These are phyloP conservation scores for Salvia rosmarinus DNA, from an alignment of 257 asterid species.

Conservation along the genomic window DNA sequence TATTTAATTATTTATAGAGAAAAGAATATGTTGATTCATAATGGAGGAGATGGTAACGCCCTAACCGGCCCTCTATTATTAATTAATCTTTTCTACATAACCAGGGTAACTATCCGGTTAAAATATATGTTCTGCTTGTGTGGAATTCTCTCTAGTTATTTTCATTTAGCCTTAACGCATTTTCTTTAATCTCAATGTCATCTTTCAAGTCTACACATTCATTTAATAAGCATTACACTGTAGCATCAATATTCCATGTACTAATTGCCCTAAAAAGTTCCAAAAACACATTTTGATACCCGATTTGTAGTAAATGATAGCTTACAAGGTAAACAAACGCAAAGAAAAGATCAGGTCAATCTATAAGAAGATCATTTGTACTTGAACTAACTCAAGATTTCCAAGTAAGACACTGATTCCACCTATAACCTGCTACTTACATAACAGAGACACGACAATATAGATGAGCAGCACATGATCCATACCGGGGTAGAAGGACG, in stretches of 20 bases:
- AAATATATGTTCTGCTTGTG: too few relatives aligned
- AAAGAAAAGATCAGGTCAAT: neutral
- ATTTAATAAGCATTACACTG: neutral
- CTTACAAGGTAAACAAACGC: neutral
- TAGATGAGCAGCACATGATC: slow-evolving; percentile 1
- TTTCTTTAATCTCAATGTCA: too few relatives aligned
- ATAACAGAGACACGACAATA: neutral
- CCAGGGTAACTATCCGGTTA: too few relatives aligned
- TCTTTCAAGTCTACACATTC: slow-evolving; percentile 3
- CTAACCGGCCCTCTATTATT: neutral
- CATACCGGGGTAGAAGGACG: slow-evolving; percentile 23
- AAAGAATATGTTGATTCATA: neutral
- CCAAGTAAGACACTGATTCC: slow-evolving; percentile 4
- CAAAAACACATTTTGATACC: too few relatives aligned
- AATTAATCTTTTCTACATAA: neutral
- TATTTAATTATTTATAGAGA: neutral
- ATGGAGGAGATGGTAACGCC: too few relatives aligned
- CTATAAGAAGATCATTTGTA: neutral
- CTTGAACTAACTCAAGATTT: neutral
- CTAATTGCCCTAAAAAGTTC: neutral
- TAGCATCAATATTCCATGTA: neutral
- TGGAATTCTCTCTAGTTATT: neutral
- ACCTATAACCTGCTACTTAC: neutral
- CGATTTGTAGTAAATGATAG: neutral
- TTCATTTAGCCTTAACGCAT: neutral